A percentile compares a stretch with the other conserved stretches of the same genome.
Conservation (phyloP, 202 grass and related monocot species). For the Digitaria exilis region DNA sequence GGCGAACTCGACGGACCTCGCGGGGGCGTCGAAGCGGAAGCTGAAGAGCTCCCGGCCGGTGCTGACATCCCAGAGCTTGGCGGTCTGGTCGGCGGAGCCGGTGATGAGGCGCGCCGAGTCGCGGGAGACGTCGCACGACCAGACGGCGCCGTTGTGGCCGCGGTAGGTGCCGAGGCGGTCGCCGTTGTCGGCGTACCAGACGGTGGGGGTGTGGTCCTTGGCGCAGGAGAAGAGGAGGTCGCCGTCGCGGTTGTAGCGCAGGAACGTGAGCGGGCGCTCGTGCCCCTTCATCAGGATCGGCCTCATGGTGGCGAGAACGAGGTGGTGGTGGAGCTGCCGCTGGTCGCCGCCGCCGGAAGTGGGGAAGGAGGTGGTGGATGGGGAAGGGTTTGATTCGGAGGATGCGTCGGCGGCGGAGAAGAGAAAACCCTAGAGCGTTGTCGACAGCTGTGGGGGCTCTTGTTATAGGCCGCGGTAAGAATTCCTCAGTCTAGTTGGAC, state of each 20-base stretch:
- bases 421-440: neutral
- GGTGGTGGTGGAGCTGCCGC: neutral
- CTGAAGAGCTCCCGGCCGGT: constrained; percentile 71
- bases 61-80: constrained; percentile 90
- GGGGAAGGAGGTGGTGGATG: neutral
- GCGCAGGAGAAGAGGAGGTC: constrained; percentile 92
- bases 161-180: constrained; percentile 81
- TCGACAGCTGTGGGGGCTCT: neutral
- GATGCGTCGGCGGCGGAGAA: constrained; percentile 16
- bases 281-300: constrained; percentile 97
- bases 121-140: constrained; percentile 86
- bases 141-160: constrained; percentile 92
- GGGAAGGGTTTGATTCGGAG: neutral
- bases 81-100: constrained; percentile 78
- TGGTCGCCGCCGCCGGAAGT: neutral
- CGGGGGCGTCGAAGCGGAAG: constrained; percentile 81
- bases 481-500: neutral
- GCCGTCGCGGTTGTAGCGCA: constrained; percentile 86
- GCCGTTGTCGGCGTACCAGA: constrained; percentile 92
- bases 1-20: constrained; percentile 71
- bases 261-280: constrained; percentile 86
- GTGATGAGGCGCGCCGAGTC: constrained; percentile 80
- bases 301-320: constrained; percentile 57
- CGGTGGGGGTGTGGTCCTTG: constrained; percentile 75
- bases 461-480: neutral